Evolutionary conservation across 768 basidiomycete species (phyloP), one percentile per base, ranked within the genome.

Genomic region (Cystobasidium tubakii): DNA sequence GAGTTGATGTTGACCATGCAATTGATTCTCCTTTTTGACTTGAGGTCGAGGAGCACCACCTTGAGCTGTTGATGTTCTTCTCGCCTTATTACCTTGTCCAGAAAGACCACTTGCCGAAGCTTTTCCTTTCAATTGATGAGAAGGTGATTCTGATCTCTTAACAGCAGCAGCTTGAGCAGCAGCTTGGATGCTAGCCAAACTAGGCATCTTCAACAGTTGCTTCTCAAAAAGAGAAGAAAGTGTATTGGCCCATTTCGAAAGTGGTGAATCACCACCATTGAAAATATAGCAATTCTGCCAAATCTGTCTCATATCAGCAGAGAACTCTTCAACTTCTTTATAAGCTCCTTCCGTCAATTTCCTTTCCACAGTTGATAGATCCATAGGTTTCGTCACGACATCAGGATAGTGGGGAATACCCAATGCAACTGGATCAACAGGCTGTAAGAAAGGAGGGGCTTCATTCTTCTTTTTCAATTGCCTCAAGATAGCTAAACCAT

Each of bases 361-460:
- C 78, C 86, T 86, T 82, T 98, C 95, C 73, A 97, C 87, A 54
- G 95, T 96, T 1, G 87, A 85, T 57, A 99, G 85, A 80, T 98
- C 96, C 91, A 97, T 97, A 0, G 96, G 96, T 31, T 85, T 86
- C 79, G 88, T 90, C 82, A 99, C 87, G 80, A 98, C 87, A 55
- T 85, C 85, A 42, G 86, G 86, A 78, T 99, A 99, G 80, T 95
- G 92, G 10, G 92, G 95, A 75, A 85, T 83, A 74, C 79, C 80
- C 69, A 84, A 80, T 9, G 87, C 89, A 77, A 93, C 85, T 25
- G 88, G 85, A 81, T 99, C 96, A 72, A 99, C 96, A 23, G 96
- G 93, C 63, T 84, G 84, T 66, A 89, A 82, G 83, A 99, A 99
- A 0, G 92, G 88, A 0, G 80, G 79, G 0, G 91, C 87, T 67